Percentiles rank a stretch among this genome's conserved stretches.
Conservation (phyloP, 768 basidiomycete species). For the Russula virescens region DNA sequence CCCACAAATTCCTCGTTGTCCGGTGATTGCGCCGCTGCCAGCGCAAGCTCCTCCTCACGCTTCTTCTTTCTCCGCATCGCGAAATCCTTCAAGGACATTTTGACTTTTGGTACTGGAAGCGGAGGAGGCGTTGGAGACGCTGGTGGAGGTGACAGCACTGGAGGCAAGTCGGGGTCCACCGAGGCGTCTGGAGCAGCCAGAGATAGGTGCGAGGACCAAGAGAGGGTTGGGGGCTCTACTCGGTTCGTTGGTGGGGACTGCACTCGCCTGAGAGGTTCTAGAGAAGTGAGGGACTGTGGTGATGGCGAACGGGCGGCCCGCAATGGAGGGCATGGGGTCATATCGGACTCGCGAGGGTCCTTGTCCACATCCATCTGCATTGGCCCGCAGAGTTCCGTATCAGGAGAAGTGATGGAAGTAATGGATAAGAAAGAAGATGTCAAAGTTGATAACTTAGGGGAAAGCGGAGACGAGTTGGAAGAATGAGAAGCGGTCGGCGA, state of each 20-base stretch:
- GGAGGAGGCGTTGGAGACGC: not conserved
- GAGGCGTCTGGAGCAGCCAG: not conserved
- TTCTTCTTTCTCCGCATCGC: slow-evolving; percentile 25
- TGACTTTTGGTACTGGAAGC: slow-evolving; percentile 21
- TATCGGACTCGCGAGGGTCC: not conserved
- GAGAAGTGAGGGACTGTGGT: slow-evolving; percentile 1
- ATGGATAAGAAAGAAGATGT: slow-evolving; percentile 14
- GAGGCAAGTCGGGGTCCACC: slow-evolving; percentile 1
- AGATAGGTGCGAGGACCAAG: not conserved
- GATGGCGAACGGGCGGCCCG: slow-evolving; percentile 4
- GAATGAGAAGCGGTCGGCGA: slow-evolving; percentile 29
- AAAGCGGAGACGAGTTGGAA: slow-evolving; percentile 23
- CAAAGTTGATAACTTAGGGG: slow-evolving; percentile 26
- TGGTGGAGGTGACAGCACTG: not conserved
- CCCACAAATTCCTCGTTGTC: not conserved
- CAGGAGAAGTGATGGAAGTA: not conserved
- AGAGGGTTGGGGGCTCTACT: not conserved
- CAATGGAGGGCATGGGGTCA: not conserved
- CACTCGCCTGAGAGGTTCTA: slow-evolving; percentile 11
- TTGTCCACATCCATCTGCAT: slow-evolving; percentile 18
- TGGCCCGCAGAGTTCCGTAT: not conserved
- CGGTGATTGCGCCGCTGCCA: not conserved
- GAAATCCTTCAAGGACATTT: slow-evolving; percentile 25
- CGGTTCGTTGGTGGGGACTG: not conserved
- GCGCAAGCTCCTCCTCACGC: slow-evolving; percentile 21